Evolutionary conservation across 257 asterid species (phyloP).

Genomic region (Solanum chiquidenum): DNA sequence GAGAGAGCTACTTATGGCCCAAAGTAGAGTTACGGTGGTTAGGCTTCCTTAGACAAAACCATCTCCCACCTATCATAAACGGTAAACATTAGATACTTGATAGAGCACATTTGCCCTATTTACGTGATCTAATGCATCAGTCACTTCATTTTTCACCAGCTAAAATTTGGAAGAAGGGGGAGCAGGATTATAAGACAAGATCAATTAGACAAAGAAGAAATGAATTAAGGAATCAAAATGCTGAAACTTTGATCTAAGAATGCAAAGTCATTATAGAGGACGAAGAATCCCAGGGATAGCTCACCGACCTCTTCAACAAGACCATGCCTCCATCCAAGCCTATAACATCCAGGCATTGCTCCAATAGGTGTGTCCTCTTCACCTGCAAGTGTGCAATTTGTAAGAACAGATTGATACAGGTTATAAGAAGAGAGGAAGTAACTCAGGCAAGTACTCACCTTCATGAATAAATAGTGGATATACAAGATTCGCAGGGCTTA

Average conservation of each 20-base stretch:
- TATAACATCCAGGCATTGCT: constrained; percentile 98
- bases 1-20: not conserved
- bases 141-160: not conserved
- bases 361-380: constrained; percentile 96
- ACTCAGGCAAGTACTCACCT: constrained; percentile 28
- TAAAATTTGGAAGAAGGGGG: not conserved
- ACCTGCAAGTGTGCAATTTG: constrained; percentile 34
- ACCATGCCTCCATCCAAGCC: constrained; percentile 98
- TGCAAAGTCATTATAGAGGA: not conserved
- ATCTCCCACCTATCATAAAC: not conserved
- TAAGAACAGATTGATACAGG: not conserved
- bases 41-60: not conserved
- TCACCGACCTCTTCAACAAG: constrained; percentile 78
- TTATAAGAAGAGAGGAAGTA: not conserved
- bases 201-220: not conserved
- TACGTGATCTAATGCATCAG: not conserved
- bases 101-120: not conserved
- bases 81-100: not conserved
- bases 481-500: constrained; percentile 88
- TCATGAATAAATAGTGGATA: constrained; percentile 97
- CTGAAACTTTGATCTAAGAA: not conserved
- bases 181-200: not conserved
- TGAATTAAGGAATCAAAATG: not conserved
- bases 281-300: constrained; percentile 4
- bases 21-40: not conserved